Conservation (phyloP, 106 monocot species). For the Dendrobium officinale region DNA sequence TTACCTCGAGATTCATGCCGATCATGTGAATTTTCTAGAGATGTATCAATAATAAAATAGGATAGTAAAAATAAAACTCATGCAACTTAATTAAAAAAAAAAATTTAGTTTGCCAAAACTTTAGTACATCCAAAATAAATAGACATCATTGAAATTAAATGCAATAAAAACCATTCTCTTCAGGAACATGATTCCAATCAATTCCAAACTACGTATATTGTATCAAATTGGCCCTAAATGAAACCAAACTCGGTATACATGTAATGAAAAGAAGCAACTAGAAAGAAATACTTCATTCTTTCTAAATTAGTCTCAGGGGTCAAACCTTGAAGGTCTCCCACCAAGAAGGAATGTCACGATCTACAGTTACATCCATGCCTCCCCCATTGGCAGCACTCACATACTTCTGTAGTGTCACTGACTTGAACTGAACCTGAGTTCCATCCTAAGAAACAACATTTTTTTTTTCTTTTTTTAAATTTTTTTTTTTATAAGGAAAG, state of each 20-base stretch:
- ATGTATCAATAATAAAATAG: no score
- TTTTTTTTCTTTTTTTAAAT: no score
- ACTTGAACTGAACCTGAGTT: slow-evolving; percentile 68
- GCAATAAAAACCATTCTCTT: neutral
- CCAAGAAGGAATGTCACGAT: slow-evolving; percentile 44
- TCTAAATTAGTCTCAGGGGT: neutral
- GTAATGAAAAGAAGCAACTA: neutral
- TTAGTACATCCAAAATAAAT: no score
- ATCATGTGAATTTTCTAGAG: no score
- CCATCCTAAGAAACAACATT: slow-evolving; percentile 51
- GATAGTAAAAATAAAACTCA: no score
- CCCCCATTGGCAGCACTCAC: slow-evolving; percentile 57
- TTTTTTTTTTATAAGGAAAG: no score
- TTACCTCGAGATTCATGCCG: no score
- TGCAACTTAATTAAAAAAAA: no score
- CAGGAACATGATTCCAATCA: neutral
- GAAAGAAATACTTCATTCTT: neutral
- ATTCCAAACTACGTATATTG: neutral
- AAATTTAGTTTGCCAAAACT: no score
- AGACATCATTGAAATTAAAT: neutral
- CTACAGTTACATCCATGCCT: slow-evolving; percentile 55
- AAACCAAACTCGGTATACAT: neutral
- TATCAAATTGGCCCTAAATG: neutral
- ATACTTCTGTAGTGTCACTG: slow-evolving; percentile 51
- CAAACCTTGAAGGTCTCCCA: slow-evolving; percentile 86